phyloP scores from a whole-genome alignment of 352 stramenopile species.

The Globisporangium radiosum region DNA sequence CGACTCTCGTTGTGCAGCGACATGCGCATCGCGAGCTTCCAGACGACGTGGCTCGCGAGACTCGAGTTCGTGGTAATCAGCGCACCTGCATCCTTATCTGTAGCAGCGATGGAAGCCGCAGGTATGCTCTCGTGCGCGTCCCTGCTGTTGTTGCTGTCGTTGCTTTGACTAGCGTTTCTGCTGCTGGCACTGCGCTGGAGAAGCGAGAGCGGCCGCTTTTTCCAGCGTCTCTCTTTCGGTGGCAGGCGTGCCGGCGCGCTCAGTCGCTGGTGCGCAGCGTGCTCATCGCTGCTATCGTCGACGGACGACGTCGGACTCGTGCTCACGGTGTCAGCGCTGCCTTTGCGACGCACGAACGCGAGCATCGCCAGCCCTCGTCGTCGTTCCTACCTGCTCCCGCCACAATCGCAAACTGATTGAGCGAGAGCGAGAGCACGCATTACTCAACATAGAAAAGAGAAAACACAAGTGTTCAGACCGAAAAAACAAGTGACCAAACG shows the following conservation, averaged over 20 bases:
- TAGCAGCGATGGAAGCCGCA: background rate
- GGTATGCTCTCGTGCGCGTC: background rate
- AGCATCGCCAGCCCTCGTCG: slow-evolving; percentile 7
- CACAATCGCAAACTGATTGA: slow-evolving; percentile 1
- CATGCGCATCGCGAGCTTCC: slow-evolving; percentile 57
- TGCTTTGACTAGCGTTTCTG: background rate
- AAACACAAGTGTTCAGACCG: too few species aligned
- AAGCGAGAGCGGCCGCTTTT: slow-evolving; percentile 10
- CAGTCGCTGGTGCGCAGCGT: slow-evolving; percentile 3
- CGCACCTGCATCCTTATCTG: slow-evolving; percentile 8
- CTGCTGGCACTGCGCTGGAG: slow-evolving; percentile 3
- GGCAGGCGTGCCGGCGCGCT: background rate
- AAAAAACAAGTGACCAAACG: too few species aligned
- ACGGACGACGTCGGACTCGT: slow-evolving; percentile 13
- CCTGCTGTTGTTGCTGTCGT: background rate
- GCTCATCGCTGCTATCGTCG: slow-evolving; percentile 9
- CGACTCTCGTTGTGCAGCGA: slow-evolving; percentile 61
- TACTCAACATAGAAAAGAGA: background rate
- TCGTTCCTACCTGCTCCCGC: background rate
- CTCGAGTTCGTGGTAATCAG: slow-evolving; percentile 8
- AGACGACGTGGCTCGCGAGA: slow-evolving; percentile 52
- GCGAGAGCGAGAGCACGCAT: background rate
- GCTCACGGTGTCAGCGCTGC: slow-evolving; percentile 16
- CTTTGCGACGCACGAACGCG: slow-evolving; percentile 13
- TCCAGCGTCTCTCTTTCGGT: slow-evolving; percentile 3